These are phyloP conservation scores for Haplosporangium gracile DNA, from an alignment of 192 early-diverging fungal species.

Conservation along the genomic window DNA sequence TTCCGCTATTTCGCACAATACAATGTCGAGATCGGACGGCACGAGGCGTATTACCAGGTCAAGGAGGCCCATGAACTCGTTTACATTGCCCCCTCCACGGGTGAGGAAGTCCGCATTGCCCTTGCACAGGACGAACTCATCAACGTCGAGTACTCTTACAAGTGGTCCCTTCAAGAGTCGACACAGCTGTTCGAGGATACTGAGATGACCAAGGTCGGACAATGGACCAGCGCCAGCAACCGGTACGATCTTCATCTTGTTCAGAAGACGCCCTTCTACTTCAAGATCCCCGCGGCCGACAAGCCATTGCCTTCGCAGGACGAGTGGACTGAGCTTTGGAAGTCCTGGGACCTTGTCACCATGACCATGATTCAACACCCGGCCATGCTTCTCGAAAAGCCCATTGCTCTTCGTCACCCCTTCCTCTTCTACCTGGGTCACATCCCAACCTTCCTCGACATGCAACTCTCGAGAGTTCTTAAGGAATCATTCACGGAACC, in stretches of 20 bases:
- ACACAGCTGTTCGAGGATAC: slow-evolving; percentile 60
- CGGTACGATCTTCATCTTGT: slow-evolving; percentile 72
- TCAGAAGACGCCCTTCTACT: slow-evolving; percentile 67
- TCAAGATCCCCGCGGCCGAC: slow-evolving; percentile 13
- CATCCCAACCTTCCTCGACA: slow-evolving; percentile 80
- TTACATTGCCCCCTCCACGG: slow-evolving; percentile 48
- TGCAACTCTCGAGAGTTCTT: slow-evolving; percentile 64
- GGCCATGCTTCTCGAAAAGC: slow-evolving; percentile 69
- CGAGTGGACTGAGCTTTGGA: slow-evolving; percentile 89
- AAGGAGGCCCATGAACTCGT: slow-evolving; percentile 61
- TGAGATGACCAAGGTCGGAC: slow-evolving; percentile 59
- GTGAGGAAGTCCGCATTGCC: slow-evolving; percentile 42
- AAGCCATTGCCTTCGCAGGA: slow-evolving; percentile 67
- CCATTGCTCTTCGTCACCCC: slow-evolving; percentile 89
- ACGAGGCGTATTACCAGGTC: slow-evolving; percentile 83
- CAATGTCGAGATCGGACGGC: slow-evolving; percentile 79
- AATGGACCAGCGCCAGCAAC: slow-evolving; percentile 66
- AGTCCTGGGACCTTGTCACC: slow-evolving; percentile 82
- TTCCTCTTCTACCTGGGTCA: slow-evolving; percentile 95
- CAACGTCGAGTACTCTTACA: slow-evolving; percentile 92
- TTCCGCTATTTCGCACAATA: slow-evolving; percentile 85
- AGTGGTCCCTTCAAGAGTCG: slow-evolving; percentile 76
- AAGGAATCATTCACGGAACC: slow-evolving; percentile 71
- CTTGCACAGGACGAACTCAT: slow-evolving; percentile 85
- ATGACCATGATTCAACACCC: slow-evolving; percentile 68